A percentile compares a stretch with the other conserved stretches of the same genome.
These are phyloP conservation scores for Venturia asperata DNA, from an alignment of 2,329 filamentous ascomycete genomes.

Conservation along the genomic window DNA sequence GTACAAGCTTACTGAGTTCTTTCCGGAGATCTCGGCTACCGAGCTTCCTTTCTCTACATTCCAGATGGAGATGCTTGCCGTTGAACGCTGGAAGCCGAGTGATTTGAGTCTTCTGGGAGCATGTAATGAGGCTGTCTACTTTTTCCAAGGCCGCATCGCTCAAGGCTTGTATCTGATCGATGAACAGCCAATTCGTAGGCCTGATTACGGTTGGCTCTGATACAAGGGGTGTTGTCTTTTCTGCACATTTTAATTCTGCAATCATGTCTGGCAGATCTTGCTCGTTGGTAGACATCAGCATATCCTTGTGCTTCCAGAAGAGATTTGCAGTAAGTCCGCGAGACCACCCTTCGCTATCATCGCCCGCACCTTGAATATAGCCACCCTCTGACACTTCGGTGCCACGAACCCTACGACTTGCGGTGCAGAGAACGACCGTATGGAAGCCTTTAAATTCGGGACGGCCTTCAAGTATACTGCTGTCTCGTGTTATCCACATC, in stretches of 20 bases:
- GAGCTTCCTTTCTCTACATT: conserved; percentile 63
- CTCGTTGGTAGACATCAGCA: conserved; percentile 58
- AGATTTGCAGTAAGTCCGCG: conserved; percentile 65
- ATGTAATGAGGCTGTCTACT: conserved; percentile 38
- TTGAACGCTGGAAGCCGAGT: conserved; percentile 30
- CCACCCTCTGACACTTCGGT: conserved; percentile 62
- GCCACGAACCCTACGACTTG: conserved; percentile 63
- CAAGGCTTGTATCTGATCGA: conserved; percentile 35
- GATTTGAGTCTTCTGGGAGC: conserved; percentile 33
- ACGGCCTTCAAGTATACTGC: conserved; percentile 26
- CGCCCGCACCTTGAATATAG: conserved; percentile 91
- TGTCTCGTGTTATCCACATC: conserved; percentile 71
- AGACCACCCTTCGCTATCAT: conserved; percentile 93
- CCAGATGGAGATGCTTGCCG: conserved; percentile 48
- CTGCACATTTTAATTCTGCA: conserved; percentile 32
- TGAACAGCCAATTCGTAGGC: conserved; percentile 35
- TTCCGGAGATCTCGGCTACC: conserved; percentile 77
- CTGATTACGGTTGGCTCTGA: conserved; percentile 29
- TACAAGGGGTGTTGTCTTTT: conserved; percentile 20
- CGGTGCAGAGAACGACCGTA: conserved; percentile 77
- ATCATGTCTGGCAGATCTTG: conserved; percentile 53
- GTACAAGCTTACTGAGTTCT: conserved; percentile 56
- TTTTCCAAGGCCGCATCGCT: conserved; percentile 33
- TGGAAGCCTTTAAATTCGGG: conserved; percentile 52
- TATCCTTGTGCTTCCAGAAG: conserved; percentile 67